Evolutionary conservation across 1,139 yeast genomes (phyloP).

Genomic region (Barnettozyma hawaiiensis): DNA sequence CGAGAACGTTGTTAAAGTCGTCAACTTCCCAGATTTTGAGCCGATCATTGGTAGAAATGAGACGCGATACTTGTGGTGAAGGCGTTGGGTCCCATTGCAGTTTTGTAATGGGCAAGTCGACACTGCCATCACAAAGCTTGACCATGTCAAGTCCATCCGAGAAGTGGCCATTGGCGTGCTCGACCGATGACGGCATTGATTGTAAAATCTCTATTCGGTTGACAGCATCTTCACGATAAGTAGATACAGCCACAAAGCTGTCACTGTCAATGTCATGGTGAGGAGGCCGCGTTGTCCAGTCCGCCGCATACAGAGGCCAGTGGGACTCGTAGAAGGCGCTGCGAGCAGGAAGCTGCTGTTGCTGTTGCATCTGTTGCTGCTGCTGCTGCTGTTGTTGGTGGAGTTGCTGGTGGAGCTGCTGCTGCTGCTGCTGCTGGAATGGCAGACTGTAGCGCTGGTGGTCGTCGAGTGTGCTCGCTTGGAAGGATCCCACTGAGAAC

Average conservation of each 20-base stretch:
- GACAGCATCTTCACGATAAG: constrained; percentile 64
- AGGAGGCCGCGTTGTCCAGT: constrained; percentile 44
- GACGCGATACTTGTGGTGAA: constrained; percentile 26
- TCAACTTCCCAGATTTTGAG: constrained; percentile 58
- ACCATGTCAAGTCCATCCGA: constrained; percentile 36
- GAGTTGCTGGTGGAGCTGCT: constrained; percentile 2
- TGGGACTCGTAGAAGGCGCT: constrained; percentile 54
- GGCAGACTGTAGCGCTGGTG: not conserved
- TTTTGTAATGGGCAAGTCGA: constrained; percentile 64
- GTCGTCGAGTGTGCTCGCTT: not conserved
- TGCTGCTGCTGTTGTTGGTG: constrained; percentile 3
- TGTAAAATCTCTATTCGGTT: constrained; percentile 40
- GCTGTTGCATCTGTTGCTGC: constrained; percentile 9
- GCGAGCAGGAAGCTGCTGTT: constrained; percentile 30
- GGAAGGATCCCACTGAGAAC: constrained; percentile 4
- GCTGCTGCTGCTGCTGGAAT: not conserved
- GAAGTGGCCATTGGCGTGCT: constrained; percentile 21
- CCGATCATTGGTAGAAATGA: constrained; percentile 70
- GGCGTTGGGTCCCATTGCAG: constrained; percentile 64
- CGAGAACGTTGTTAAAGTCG: constrained; percentile 31
- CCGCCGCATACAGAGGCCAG: constrained; percentile 60
- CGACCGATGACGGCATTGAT: constrained; percentile 17
- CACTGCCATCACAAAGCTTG: constrained; percentile 45
- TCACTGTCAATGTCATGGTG: constrained; percentile 34
- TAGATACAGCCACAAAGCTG: constrained; percentile 50